Percentiles rank a stretch among this genome's conserved stretches.
These are phyloP conservation scores for Boletus speciosus DNA, from an alignment of 768 basidiomycete species.

Conservation along the genomic window DNA sequence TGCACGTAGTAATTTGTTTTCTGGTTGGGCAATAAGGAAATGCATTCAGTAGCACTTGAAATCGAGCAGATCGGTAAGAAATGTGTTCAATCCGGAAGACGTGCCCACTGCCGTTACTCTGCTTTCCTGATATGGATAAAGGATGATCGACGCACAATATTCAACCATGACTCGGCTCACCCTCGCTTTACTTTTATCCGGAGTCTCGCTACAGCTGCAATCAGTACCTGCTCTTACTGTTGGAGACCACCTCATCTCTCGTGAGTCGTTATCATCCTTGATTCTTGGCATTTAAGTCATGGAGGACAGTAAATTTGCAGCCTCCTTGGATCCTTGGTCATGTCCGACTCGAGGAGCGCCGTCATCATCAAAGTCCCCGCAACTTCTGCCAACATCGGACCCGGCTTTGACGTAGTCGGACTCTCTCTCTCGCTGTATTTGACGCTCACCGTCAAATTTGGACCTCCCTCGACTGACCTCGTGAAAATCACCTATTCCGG, in stretches of 20 bases:
- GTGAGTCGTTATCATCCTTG: constrained; percentile 3
- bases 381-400: constrained; percentile 98
- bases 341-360: constrained; percentile 20
- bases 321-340: constrained; percentile 3
- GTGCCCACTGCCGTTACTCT: too few species aligned
- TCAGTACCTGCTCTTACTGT: background rate
- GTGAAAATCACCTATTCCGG: constrained; percentile 79
- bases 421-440: constrained; percentile 88
- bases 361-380: constrained; percentile 86
- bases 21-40: background rate
- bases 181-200: background rate
- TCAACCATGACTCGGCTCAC: background rate
- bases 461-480: constrained; percentile 36
- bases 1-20: background rate
- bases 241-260: background rate
- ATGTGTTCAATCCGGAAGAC: too few species aligned
- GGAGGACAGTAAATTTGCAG: background rate
- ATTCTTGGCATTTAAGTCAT: background rate
- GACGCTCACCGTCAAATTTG: constrained; percentile 61
- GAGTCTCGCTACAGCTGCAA: background rate
- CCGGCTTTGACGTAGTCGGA: constrained; percentile 99
- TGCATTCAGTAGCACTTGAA: background rate
- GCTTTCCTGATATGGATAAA: constrained; percentile 13
- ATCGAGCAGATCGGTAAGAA: background rate
- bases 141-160: constrained; percentile 11